Conservation (phyloP, 805 yeast genomes). For the Scheffersomyces spartinae region DNA sequence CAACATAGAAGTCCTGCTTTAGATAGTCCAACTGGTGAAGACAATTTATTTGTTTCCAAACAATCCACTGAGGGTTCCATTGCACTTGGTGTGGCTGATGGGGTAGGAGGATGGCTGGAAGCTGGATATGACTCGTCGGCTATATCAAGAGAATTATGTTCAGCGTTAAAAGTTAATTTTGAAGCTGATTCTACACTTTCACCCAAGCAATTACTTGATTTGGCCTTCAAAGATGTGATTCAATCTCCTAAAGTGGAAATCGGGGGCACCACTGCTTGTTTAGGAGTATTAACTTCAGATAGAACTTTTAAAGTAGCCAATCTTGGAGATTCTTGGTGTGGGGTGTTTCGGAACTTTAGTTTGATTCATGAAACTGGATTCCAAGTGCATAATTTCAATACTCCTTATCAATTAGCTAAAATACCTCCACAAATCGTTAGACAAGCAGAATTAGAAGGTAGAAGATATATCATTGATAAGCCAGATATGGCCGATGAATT, state of each 20-base stretch:
- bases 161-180: slow-evolving; percentile 34
- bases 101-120: slow-evolving; percentile 96
- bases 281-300: slow-evolving; percentile 54
- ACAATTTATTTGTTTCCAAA: slow-evolving; percentile 48
- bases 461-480: slow-evolving; percentile 56
- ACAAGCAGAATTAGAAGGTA: slow-evolving; percentile 42
- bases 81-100: slow-evolving; percentile 83
- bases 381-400: slow-evolving; percentile 82
- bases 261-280: slow-evolving; percentile 91
- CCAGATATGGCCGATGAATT: slow-evolving; percentile 64
- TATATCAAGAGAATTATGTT: slow-evolving; percentile 70
- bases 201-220: slow-evolving; percentile 39
- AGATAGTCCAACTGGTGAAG: slow-evolving; percentile 59
- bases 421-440: slow-evolving; percentile 54
- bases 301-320: slow-evolving; percentile 54
- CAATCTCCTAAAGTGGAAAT: slow-evolving; percentile 55
- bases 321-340: slow-evolving; percentile 93
- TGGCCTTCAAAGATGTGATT: slow-evolving; percentile 45
- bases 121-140: slow-evolving; percentile 86
- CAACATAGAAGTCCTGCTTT: slow-evolving; percentile 27
- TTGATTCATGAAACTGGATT: slow-evolving; percentile 57
- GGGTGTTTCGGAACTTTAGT: slow-evolving; percentile 58
- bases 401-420: slow-evolving; percentile 84
- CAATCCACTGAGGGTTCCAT: slow-evolving; percentile 25
- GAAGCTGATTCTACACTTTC: slow-evolving; percentile 10